Base-by-base conservation (phyloP, 2,329 filamentous ascomycete genomes). In the Chrysoporthe deuterocubensis region DNA sequence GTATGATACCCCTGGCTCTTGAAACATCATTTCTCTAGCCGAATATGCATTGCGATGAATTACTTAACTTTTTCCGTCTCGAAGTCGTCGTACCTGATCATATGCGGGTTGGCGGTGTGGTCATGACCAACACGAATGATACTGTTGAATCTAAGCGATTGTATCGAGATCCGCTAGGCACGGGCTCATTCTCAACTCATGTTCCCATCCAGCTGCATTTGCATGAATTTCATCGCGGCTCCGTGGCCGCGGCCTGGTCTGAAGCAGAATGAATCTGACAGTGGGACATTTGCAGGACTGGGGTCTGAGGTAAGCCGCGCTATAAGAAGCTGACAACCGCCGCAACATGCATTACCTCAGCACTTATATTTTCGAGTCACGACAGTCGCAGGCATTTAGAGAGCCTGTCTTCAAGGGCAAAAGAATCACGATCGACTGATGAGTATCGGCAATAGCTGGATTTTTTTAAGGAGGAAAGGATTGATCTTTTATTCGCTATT, bases 1-100 rank as follows among this genome's bases (percentile, higher is more conserved):
- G 32, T 26, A 65, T 42, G 54, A 65, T 65, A 65, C 63, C 63
- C 63, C 56, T 13, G 43, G 56, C 18, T 59, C 5, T 18, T 42
- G 54, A 11, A 60, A 40, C n/a, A 14, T 16, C 32, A 18, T 50
- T 50, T 43, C 21, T 21, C 6, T 18, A 48, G n/a, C 37, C 40
- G 14, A 40, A 13, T 18, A 44, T n/a, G 21, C 8, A 4, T 42
- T 52, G 34, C 13, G 16, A 26, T 26, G 40, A 60, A 21, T 46
- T 42, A 32, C 1, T 11, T 21, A 5, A 32, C n/a, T 32, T 1
- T 32, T 18, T 16, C 18, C 13, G 3, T 26, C 3, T 13, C 48
- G 13, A 18, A 16, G 4, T 58, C 8, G 18, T 42, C 2, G 7
- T 48, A 44, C 58, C 43, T 46, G 58, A 40, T 8, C 16, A 40